Evolutionary conservation across 495 filamentous ascomycete genomes (phyloP), one percentile per base, ranked within the genome.

Genomic region (Niebla homalea): DNA sequence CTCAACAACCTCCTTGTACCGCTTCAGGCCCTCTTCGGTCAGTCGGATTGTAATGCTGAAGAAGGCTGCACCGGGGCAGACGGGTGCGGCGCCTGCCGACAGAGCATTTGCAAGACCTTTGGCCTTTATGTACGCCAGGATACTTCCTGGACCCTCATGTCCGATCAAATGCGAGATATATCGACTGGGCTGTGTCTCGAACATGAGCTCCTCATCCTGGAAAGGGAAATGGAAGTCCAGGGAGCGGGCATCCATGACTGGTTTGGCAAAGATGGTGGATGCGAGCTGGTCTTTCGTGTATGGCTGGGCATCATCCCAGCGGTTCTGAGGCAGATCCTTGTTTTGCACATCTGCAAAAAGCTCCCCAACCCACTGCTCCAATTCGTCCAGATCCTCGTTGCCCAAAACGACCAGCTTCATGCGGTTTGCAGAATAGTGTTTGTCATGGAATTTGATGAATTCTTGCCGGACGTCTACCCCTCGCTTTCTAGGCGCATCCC

Each of bases 331-430:
- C 1, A 97, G 71, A 60, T 89, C 67, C 70, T 97, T 93, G 67
- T 99, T 93, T 53, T 75, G 72, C 12, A 97, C 80, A 41, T 71
- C 78, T 0, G 85, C 79, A 61, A 97, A 99, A 38, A 94, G 66
- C 57, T 96, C 89, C 7, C 73, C 73, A 2, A 88, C 87, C 93
- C 93, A 99, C 35, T 70, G 64, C 61, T 99, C 85, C 57, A 97
- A 69, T 21, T 84, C 79, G 63, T 99, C 89, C 53, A 97, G 68
- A n/a, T 79, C 72, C 62, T 99, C 92, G 45, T 84, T 76, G 1
- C 92, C 92, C 15, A 99, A 67, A 5, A 96, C 80, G 29, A 92
- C 89, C 48, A 99, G 73, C 72, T 96, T 99, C 83, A 95, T 96
- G 6, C 80, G 72, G 61, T 99, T 99, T 46, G 92, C 87, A 5